Evolutionary conservation across 176 grass and related monocot genomes (phyloP).

Genomic region (Bothriochloa decipiens): DNA sequence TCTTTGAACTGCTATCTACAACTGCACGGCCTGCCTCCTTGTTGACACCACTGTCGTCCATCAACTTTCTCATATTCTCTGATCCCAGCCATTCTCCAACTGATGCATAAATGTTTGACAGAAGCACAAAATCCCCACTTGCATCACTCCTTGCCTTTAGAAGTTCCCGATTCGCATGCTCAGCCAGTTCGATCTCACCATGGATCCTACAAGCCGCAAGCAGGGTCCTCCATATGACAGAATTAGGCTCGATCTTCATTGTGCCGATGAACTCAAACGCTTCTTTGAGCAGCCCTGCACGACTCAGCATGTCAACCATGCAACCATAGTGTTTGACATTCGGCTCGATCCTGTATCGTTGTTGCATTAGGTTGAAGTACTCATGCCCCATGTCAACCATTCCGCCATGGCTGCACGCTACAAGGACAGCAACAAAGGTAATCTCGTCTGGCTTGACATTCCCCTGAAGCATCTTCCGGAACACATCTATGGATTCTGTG

Average conservation of each 20-base stretch:
- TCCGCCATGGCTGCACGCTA: conserved; percentile 76
- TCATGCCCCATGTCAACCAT: conserved; percentile 63
- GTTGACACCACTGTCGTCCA: conserved; percentile 77
- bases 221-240: conserved; percentile 77
- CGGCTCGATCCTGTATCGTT: conserved; percentile 64
- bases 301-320: conserved; percentile 89
- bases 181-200: conserved; percentile 67
- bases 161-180: conserved; percentile 69
- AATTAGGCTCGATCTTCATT: conserved; percentile 82
- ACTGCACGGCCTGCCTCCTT: conserved; percentile 69
- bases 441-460: conserved; percentile 72
- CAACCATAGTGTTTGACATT: conserved; percentile 85
- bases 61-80: conserved; percentile 78
- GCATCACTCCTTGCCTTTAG: conserved; percentile 56
- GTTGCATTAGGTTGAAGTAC: conserved; percentile 78
- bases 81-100: conserved; percentile 71
- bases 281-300: conserved; percentile 77
- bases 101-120: conserved; percentile 87
- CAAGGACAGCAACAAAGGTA: conserved; percentile 81
- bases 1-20: conserved; percentile 43
- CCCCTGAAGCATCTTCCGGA: conserved; percentile 68
- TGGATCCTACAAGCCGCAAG: conserved; percentile 83
- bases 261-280: conserved; percentile 71
- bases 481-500: conserved; percentile 53
- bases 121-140: conserved; percentile 84